These are phyloP conservation scores for Mikania micrantha DNA, from an alignment of 129 eudicot species.

Conservation along the genomic window DNA sequence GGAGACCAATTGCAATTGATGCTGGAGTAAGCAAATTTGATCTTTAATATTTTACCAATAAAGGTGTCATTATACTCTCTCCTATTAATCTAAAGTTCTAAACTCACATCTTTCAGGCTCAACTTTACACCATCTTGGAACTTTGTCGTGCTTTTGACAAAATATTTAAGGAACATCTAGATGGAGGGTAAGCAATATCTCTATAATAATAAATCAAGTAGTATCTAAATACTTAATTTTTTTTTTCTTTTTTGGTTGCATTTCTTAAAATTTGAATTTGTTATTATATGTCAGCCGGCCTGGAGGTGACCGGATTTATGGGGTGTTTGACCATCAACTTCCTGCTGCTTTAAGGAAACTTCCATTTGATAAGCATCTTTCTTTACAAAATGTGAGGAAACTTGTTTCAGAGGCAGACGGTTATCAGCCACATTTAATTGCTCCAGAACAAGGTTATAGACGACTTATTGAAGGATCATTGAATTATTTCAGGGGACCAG, in stretches of 20 bases:
- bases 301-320: conserved; percentile 63
- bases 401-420: conserved; percentile 66
- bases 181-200: conserved; percentile 53
- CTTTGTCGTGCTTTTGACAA: conserved; percentile 70
- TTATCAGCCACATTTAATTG: conserved; percentile 66
- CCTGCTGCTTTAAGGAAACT: conserved; percentile 61
- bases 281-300: conserved; percentile 39
- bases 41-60: not conserved
- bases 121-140: conserved; percentile 57
- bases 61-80: not conserved
- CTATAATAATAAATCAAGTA: not conserved
- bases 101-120: conserved; percentile 43
- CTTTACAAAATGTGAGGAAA: conserved; percentile 54
- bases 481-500: conserved; percentile 49
- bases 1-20: conserved; percentile 53
- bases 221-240: not conserved
- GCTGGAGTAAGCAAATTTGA: conserved; percentile 30
- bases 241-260: no score
- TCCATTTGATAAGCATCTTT: conserved; percentile 61
- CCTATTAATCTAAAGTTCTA: conserved; percentile 5
- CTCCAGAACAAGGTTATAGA: conserved; percentile 64
- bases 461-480: conserved; percentile 57
- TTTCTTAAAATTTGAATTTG: not conserved
- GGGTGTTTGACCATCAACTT: conserved; percentile 59
- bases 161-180: conserved; percentile 55